phyloP scores from a whole-genome alignment of 805 yeast species.

The Metschnikowia santaceciliae region DNA sequence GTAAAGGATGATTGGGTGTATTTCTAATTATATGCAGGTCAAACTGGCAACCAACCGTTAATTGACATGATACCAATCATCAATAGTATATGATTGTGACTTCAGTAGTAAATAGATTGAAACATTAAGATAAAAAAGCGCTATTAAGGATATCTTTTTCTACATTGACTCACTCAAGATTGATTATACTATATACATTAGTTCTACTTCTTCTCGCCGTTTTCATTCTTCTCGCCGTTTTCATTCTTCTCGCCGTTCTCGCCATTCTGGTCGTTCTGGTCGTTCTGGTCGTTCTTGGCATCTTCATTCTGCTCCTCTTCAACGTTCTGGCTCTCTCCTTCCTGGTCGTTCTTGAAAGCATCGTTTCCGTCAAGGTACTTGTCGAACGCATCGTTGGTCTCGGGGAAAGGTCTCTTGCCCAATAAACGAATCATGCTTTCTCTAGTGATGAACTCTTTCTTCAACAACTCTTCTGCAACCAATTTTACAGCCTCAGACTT shows the following conservation, averaged over 20 bases:
- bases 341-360: conserved; percentile 37
- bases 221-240: conserved; percentile 16
- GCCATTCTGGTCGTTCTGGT: conserved; percentile 31
- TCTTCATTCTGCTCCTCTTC: conserved; percentile 25
- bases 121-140: too few relatives aligned
- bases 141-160: too few relatives aligned
- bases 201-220: conserved; percentile 23
- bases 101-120: too few relatives aligned
- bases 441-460: conserved; percentile 87
- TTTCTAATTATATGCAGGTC: too few relatives aligned
- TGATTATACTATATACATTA: conserved; percentile 1
- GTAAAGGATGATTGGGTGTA: too few relatives aligned
- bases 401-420: conserved; percentile 91
- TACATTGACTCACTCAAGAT: too few relatives aligned
- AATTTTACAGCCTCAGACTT: conserved; percentile 72
- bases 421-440: conserved; percentile 87
- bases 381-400: conserved; percentile 86
- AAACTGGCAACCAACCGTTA: too few relatives aligned
- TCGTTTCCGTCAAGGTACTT: conserved; percentile 54
- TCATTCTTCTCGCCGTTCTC: conserved; percentile 22
- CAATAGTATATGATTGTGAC: too few relatives aligned
- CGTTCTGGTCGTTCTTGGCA: conserved; percentile 30
- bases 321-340: conserved; percentile 3
- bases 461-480: conserved; percentile 82
- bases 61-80: too few relatives aligned